A percentile compares a stretch with the other conserved stretches of the same genome.
Evolutionary conservation across 169 alveolate genomes (phyloP).

Genomic region (Fabrea salina): DNA sequence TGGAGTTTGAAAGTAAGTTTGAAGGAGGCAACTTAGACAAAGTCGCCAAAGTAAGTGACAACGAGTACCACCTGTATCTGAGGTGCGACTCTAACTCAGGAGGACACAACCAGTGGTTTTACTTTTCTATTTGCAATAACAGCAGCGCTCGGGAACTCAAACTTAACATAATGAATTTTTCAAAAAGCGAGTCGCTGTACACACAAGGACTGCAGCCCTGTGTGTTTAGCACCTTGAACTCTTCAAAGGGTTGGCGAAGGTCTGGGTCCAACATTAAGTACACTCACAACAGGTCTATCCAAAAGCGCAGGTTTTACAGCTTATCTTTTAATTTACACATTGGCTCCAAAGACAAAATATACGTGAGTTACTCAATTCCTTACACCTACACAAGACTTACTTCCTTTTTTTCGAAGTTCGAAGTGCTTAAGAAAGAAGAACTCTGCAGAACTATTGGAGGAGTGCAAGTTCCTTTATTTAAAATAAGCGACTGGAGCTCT

Average conservation of each 20-base stretch:
- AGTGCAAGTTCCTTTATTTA: conserved; percentile 1
- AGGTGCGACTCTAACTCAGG: conserved; percentile 87
- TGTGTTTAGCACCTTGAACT: not conserved
- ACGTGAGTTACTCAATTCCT: conserved; percentile 16
- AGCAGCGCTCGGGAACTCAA: not conserved
- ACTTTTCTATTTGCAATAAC: conserved; percentile 68
- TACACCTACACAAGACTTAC: conserved; percentile 3
- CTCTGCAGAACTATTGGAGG: conserved; percentile 20
- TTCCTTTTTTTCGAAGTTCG: not conserved
- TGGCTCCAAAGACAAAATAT: not conserved
- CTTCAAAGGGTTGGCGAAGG: conserved; percentile 18
- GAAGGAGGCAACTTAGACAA: conserved; percentile 88
- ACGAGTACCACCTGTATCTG: conserved; percentile 82
- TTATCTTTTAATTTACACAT: conserved; percentile 3
- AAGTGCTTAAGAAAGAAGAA: conserved; percentile 9
- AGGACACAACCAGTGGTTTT: conserved; percentile 89
- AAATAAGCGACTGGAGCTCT: conserved; percentile 4
- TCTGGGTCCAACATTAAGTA: conserved; percentile 22
- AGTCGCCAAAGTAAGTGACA: conserved; percentile 77
- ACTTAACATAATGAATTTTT: conserved; percentile 20
- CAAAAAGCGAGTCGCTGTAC: not conserved
- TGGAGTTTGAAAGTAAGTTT: conserved; percentile 84
- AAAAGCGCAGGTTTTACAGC: not conserved
- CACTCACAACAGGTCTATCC: not conserved
- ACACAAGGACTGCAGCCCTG: conserved; percentile 24